Evolutionary conservation across 805 yeast species (phyloP).

Genomic region (Candida maesae): DNA sequence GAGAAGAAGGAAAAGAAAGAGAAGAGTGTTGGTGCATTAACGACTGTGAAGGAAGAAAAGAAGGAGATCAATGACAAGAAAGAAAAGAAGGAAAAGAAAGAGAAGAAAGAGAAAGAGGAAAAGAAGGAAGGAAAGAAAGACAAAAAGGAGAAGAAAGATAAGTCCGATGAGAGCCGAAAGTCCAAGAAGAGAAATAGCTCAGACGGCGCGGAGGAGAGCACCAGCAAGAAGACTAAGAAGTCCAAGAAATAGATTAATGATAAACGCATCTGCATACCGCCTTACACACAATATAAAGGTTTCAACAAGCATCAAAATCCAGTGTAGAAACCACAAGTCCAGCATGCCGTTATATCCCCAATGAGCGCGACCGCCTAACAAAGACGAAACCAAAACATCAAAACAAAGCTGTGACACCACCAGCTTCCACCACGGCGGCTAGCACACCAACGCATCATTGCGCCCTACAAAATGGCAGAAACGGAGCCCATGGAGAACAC

Average conservation of each 20-base stretch:
- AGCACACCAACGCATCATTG: no score
- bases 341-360: no score
- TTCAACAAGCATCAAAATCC: no score
- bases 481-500: no score
- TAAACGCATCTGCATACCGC: not conserved
- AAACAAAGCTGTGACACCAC: no score
- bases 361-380: no score
- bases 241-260: slow-evolving; percentile 3
- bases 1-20: slow-evolving; percentile 23
- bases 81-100: slow-evolving; percentile 20
- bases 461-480: not conserved
- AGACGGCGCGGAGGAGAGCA: not conserved
- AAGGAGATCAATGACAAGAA: slow-evolving; percentile 6
- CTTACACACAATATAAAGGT: no score
- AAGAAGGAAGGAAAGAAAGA: slow-evolving; percentile 6
- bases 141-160: slow-evolving; percentile 32
- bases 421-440: no score
- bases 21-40: slow-evolving; percentile 4
- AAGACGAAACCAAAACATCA: no score
- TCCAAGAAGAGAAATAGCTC: slow-evolving; percentile 2
- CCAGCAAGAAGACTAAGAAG: slow-evolving; percentile 8
- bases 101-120: not conserved
- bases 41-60: slow-evolving; percentile 4
- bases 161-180: slow-evolving; percentile 16
- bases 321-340: no score